Evolutionary conservation across 2,329 filamentous ascomycete species (phyloP).

Genomic region (Aspergillus sojae): DNA sequence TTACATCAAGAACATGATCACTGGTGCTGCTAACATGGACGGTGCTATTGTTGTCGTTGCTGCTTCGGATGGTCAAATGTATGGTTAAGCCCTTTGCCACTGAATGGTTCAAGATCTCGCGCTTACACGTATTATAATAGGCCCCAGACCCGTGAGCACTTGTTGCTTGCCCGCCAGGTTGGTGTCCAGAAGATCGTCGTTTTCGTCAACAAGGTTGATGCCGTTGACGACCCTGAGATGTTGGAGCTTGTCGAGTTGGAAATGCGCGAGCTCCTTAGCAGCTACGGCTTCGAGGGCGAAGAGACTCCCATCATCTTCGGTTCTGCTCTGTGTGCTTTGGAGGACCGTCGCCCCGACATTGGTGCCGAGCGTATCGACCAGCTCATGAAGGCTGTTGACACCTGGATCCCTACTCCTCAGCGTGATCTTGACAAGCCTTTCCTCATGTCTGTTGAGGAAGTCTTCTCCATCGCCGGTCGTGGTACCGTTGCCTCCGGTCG

Average conservation of each 20-base stretch:
- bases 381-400: conserved; percentile 84
- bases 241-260: conserved; percentile 99
- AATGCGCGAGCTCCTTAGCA: conserved; percentile 93
- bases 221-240: conserved; percentile 97
- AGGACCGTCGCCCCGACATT: conserved; percentile 84
- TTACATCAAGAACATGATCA: conserved; percentile 99
- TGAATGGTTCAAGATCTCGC: conserved; percentile 4
- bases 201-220: conserved; percentile 99
- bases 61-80: conserved; percentile 97
- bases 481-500: conserved; percentile 96
- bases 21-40: conserved; percentile 98
- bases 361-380: conserved; percentile 87
- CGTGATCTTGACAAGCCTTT: conserved; percentile 98
- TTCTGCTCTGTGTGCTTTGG: conserved; percentile 91
- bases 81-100: conserved; percentile 26
- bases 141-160: conserved; percentile 97
- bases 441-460: conserved; percentile 96
- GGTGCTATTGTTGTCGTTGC: conserved; percentile 98
- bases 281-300: conserved; percentile 97
- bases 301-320: conserved; percentile 97
- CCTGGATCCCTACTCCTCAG: conserved; percentile 93
- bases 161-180: conserved; percentile 96
- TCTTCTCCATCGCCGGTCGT: conserved; percentile 88
- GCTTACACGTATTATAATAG: conserved; percentile 40
- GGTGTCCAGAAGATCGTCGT: conserved; percentile 98